phyloP scores from a whole-genome alignment of 805 yeast species.

The Lipomyces kockii region DNA sequence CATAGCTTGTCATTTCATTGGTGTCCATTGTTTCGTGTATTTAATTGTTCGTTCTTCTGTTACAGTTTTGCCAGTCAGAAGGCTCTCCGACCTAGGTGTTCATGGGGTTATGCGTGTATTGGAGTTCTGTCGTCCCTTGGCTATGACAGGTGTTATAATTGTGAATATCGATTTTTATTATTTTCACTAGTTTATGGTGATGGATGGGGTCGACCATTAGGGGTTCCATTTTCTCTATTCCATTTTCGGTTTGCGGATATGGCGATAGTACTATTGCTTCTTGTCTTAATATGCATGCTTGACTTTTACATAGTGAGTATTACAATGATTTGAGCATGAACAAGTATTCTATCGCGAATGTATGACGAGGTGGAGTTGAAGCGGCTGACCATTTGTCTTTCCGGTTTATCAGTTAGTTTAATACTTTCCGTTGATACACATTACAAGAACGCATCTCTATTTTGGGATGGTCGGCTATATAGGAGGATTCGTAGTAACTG shows the following conservation, averaged over 20 bases:
- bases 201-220: not conserved
- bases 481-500: not conserved
- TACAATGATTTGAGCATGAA: not conserved
- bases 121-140: not conserved
- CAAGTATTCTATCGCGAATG: not conserved
- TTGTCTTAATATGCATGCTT: not conserved
- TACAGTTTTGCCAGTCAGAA: not conserved
- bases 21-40: not conserved
- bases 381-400: not conserved
- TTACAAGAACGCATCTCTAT: not conserved
- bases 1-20: not conserved
- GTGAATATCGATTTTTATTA: not conserved
- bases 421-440: not conserved
- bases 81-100: not conserved
- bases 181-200: not conserved
- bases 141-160: not conserved
- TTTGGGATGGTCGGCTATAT: not conserved
- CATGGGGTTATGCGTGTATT: slow-evolving; percentile 1
- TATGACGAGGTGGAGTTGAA: not conserved
- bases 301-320: not conserved
- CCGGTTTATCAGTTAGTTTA: not conserved
- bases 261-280: not conserved
- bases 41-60: not conserved
- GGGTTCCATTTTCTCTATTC: not conserved
- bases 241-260: not conserved